phyloP scores from a whole-genome alignment of 1,139 yeast species.

The Diutina rugosa region DNA sequence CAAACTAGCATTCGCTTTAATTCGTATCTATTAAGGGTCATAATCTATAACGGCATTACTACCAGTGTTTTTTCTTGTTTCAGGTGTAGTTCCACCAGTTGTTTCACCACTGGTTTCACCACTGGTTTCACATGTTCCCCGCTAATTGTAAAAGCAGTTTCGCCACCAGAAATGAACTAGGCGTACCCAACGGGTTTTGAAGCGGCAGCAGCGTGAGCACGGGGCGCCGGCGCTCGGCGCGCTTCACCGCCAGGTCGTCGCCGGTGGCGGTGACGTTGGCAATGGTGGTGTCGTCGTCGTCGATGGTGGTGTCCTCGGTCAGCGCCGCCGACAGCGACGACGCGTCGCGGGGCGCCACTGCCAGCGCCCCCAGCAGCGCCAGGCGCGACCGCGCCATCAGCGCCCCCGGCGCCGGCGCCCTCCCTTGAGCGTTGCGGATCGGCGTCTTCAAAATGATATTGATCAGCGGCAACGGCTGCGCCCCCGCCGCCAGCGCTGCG shows the following conservation, averaged over 20 bases:
- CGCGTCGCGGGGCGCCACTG: background rate
- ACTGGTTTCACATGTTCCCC: background rate
- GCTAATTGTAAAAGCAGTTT: constrained; percentile 33
- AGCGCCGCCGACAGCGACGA: background rate
- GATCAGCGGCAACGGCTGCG: constrained; percentile 20
- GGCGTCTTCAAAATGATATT: constrained; percentile 35
- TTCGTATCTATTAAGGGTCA: constrained; percentile 1
- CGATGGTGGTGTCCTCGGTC: constrained; percentile 20
- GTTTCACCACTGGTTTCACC: no score
- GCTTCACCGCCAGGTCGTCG: constrained; percentile 4
- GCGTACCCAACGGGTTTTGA: constrained; percentile 26
- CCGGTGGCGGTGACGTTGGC: constrained; percentile 4
- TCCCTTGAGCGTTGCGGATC: constrained; percentile 18
- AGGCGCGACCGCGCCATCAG: constrained; percentile 2
- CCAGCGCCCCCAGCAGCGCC: background rate
- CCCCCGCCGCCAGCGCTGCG: background rate
- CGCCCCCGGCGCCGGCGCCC: constrained; percentile 4
- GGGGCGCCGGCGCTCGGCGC: constrained; percentile 2
- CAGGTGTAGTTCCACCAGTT: background rate
- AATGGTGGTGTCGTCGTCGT: constrained; percentile 5
- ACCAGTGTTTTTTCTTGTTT: background rate
- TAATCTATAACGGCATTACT: background rate
- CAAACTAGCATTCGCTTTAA: background rate
- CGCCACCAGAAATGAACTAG: constrained; percentile 36
- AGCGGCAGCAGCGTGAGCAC: constrained; percentile 21